These are phyloP conservation scores for Coprinellus micaceus DNA, from an alignment of 768 basidiomycete species.

Conservation along the genomic window DNA sequence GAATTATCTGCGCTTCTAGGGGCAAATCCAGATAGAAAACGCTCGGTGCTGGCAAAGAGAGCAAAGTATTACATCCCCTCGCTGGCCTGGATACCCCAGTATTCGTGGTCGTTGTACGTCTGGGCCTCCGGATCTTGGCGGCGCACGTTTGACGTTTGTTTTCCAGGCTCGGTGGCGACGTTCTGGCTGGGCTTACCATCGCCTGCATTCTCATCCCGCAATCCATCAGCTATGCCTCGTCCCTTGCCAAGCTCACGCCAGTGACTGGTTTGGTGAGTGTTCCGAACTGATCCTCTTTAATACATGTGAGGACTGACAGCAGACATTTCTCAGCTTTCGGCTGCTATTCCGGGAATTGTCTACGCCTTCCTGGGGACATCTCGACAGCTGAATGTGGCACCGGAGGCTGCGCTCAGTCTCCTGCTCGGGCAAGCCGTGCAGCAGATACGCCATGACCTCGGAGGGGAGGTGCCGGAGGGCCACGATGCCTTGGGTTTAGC, in stretches of 20 bases:
- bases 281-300: background rate
- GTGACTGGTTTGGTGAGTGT: slow-evolving; percentile 74
- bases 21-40: slow-evolving; percentile 11
- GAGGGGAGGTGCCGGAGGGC: slow-evolving; percentile 38
- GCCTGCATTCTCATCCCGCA: slow-evolving; percentile 82
- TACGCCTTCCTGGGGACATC: slow-evolving; percentile 91
- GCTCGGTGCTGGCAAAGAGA: slow-evolving; percentile 40
- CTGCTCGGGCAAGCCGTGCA: slow-evolving; percentile 84
- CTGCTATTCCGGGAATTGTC: slow-evolving; percentile 81
- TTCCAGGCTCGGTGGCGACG: slow-evolving; percentile 45
- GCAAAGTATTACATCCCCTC: slow-evolving; percentile 77
- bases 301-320: background rate
- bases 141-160: background rate
- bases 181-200: slow-evolving; percentile 84
- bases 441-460: slow-evolving; percentile 53
- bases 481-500: slow-evolving; percentile 56
- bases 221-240: slow-evolving; percentile 88
- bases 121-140: slow-evolving; percentile 2
- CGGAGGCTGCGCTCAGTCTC: slow-evolving; percentile 85
- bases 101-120: slow-evolving; percentile 63
- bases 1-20: slow-evolving; percentile 6
- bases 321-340: slow-evolving; percentile 55
- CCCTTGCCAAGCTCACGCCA: slow-evolving; percentile 81
- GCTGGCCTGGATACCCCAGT: slow-evolving; percentile 75
- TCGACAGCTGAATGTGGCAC: slow-evolving; percentile 75